Evolutionary conservation across 2,329 filamentous ascomycete species (phyloP).

Genomic region (Penicillium sclerotigenum): DNA sequence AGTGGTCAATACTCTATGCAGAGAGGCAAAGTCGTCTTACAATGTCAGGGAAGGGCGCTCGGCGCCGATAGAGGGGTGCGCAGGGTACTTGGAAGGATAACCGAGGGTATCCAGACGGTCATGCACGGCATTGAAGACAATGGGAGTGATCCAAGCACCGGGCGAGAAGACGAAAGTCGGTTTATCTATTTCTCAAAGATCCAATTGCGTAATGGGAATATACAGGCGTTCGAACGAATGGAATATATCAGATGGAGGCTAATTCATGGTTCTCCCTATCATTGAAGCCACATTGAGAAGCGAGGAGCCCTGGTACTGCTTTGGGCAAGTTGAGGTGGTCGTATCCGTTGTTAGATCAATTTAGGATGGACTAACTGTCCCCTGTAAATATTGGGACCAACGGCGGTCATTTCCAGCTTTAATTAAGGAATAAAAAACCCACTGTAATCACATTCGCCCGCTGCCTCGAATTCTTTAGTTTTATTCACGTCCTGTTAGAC

Average conservation of each 20-base stretch:
- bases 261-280: not conserved
- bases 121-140: slow-evolving; percentile 31
- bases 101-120: slow-evolving; percentile 32
- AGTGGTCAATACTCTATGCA: slow-evolving; percentile 13
- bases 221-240: not conserved
- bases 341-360: not conserved
- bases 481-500: not conserved
- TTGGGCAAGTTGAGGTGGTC: not conserved
- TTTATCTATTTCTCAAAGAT: slow-evolving; percentile 3
- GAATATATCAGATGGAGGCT: not conserved
- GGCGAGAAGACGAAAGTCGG: slow-evolving; percentile 39
- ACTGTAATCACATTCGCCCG: not conserved
- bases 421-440: not conserved
- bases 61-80: slow-evolving; percentile 29
- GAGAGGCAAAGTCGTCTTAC: slow-evolving; percentile 34
- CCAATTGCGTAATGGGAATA: not conserved
- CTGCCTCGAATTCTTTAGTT: not conserved
- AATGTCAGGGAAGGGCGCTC: slow-evolving; percentile 35
- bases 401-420: not conserved
- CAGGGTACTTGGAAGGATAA: slow-evolving; percentile 32
- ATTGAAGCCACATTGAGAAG: not conserved
- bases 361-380: not conserved
- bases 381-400: not conserved
- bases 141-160: slow-evolving; percentile 41
- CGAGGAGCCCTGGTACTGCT: not conserved